A percentile compares a stretch with the other conserved stretches of the same genome.
Conservation (phyloP, 768 basidiomycete genomes). For the Boletus subparvulus region DNA sequence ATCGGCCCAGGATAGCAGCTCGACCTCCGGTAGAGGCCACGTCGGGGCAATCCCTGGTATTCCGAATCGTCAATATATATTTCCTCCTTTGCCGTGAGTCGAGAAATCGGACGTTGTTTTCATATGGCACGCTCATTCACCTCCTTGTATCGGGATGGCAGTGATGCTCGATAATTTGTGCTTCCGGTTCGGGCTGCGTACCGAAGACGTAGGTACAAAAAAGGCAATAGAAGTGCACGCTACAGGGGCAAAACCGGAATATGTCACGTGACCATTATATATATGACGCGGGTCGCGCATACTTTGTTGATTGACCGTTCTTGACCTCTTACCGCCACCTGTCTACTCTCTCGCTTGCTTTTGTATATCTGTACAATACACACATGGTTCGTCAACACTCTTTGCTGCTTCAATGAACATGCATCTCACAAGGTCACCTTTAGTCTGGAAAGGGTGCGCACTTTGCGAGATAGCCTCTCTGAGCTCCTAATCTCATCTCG, state of each 20-base stretch:
- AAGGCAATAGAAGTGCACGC: background rate
- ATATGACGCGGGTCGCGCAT: conserved; percentile 32
- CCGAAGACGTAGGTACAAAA: background rate
- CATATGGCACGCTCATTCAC: too few species aligned
- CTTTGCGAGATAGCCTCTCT: background rate
- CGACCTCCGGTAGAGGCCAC: too few species aligned
- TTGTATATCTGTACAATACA: conserved; percentile 22
- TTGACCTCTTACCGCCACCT: conserved; percentile 31
- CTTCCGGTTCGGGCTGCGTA: too few species aligned
- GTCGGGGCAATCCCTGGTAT: too few species aligned
- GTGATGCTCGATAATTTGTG: too few species aligned
- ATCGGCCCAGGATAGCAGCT: too few species aligned
- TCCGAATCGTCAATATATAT: too few species aligned
- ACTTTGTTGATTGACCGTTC: conserved; percentile 33
- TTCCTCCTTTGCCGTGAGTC: too few species aligned
- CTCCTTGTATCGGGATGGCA: too few species aligned
- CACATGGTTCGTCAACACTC: conserved; percentile 26
- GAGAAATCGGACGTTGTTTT: too few species aligned
- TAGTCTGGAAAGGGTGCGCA: conserved; percentile 35
- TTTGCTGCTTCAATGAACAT: background rate
- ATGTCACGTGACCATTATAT: conserved; percentile 34
- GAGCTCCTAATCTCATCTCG: conserved; percentile 4
- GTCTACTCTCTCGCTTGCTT: conserved; percentile 1
- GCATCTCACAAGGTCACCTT: conserved; percentile 1
- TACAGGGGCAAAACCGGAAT: conserved; percentile 4